Evolutionary conservation across 108 stramenopile species (phyloP), one percentile per base, ranked within the genome.

Genomic region (Pseudonitzschia pungens): DNA sequence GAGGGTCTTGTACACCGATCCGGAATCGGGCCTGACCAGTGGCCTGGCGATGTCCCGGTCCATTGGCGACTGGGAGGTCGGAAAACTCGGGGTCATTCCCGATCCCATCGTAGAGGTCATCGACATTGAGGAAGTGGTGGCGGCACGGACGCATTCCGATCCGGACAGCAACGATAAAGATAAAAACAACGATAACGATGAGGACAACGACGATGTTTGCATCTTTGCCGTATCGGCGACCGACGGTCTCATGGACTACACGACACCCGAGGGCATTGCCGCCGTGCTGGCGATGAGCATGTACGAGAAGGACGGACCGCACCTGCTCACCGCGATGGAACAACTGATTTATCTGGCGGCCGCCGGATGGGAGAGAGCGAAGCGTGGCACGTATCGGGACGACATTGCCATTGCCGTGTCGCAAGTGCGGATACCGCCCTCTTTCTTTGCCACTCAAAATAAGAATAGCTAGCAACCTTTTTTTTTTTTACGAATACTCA

Each of bases 211-310:
- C 43, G 82, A 92, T 74, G 77, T 91, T 14, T 72, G 86, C 56
- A 78, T 91, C 16, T 94, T 94, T 82, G 88, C 88, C 14, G 83
- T 92, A 50, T 86, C 89, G 9, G 91, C 89, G 10, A 87, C 89
- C 27, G 91, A 92, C 70, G 91, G 91, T 5, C 69, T 91, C 54
- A 82, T 89, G 68, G 92, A 94, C 69, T 94, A 80, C 65, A 68
- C 89, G 4, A 70, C 69, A 40, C 80, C 80, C 27, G 72, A 87
- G 36, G 69, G 55, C 18, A 81, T 92, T 41, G 90, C 80, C 18
- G 64, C 87, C 54, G 74, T 81, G 20, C 41, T 94, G 20, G 88
- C 89, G 7, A 56, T 59, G 27, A 83, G 86, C 32, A 75, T 91
- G 54, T 91, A 87, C 43, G 74, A 51, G 26, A 50, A 83, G 26